Base-by-base conservation (phyloP, 768 basidiomycete species). In the Boletus rubropictus region DNA sequence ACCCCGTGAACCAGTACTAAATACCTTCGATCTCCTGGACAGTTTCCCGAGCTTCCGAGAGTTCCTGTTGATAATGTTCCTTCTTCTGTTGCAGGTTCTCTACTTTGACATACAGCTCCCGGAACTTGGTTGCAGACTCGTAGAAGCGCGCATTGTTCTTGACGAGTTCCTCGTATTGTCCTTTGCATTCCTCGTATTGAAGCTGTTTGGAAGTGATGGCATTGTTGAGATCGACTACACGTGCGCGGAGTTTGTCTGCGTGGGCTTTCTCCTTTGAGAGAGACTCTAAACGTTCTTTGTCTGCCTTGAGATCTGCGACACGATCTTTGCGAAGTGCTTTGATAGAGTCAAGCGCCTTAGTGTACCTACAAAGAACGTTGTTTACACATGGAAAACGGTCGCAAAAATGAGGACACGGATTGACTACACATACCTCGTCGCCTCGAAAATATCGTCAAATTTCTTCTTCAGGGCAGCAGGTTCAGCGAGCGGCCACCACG, bases 361-460 rank as follows among this genome's bases (percentile, higher is more conserved):
- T 97, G 67, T 97, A 99, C 59, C 94, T 96, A 31, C 27, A 49
- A n/a, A n/a, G 2, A 39, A 38, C 15, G 41, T 44, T 42, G 24
- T 25, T 21, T 12, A 35, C 7, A 12, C 10, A 32, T 5, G 20
- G 11, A 1, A 12, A n/a, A 25, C 0, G 7, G 2, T 9, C 20
- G 6, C 11, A 4, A 31, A 31, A 31, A 8, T 25, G 6, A 25
- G 8, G 24, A 25, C 24, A 25, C 24, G 24, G n/a, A n/a, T n/a
- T n/a, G n/a, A n/a, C n/a, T n/a, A n/a, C 27, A 60, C 72, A 27
- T 42, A 89, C 92, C 87, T 86, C 17, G 94, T 98, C 4, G 96
- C 96, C 67, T 99, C 96, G 58, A 99, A 98, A 47, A 99, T 99
- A 59, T 99, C 96, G 58, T 99, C 96, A 51, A 99, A 99, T 64